Conservation (phyloP, 345 rosid genomes). For the Angophora floribunda region DNA sequence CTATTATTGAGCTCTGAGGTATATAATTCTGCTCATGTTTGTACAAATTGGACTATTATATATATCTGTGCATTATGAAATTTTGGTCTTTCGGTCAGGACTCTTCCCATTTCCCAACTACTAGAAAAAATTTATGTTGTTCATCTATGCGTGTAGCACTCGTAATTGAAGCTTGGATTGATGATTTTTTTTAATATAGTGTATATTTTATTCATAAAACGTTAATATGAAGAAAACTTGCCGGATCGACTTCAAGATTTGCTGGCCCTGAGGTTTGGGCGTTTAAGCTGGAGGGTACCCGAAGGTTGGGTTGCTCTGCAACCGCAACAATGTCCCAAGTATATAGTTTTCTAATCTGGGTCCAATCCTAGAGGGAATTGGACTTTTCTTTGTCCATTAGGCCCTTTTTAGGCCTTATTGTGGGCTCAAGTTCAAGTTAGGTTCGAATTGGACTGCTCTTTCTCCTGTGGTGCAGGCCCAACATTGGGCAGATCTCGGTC, state of each 20-base stretch:
- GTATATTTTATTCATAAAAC: neutral
- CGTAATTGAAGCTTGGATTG: neutral
- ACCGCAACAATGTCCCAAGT: neutral
- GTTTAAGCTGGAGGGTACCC: neutral
- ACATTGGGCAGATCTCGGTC: neutral
- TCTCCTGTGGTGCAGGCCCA: neutral
- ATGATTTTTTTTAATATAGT: neutral
- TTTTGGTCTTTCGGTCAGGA: neutral
- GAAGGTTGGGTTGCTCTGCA: neutral
- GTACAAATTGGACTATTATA: conserved; percentile 7
- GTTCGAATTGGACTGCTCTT: neutral
- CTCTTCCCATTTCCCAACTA: neutral
- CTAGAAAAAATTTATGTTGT: neutral
- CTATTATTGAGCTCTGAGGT: conserved; percentile 15
- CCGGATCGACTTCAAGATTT: neutral
- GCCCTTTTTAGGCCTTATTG: neutral
- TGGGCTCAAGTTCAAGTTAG: neutral
- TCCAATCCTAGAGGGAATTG: neutral
- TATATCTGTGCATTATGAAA: neutral
- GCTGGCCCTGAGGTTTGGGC: neutral
- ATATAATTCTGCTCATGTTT: conserved; percentile 8
- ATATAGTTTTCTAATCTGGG: neutral
- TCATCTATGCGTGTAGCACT: neutral
- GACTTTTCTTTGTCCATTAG: neutral
- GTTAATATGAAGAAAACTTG: neutral